These are phyloP conservation scores for Crithidia mellificae DNA, from an alignment of 208 protist species.

Conservation along the genomic window DNA sequence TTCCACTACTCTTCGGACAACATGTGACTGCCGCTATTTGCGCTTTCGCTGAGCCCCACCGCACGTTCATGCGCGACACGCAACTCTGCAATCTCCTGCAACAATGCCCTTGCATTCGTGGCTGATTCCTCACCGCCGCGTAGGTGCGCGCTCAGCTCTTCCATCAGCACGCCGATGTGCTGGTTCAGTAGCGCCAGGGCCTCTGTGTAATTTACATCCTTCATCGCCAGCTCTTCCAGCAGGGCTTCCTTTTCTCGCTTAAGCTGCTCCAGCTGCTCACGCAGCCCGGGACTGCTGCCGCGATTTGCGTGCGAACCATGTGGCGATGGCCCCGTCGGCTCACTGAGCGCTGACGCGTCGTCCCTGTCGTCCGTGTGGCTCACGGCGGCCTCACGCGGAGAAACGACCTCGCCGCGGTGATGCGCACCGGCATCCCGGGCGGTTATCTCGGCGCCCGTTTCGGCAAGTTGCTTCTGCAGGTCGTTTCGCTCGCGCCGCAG, in stretches of 20 bases:
- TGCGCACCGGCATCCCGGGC: neutral
- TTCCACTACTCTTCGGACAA: neutral
- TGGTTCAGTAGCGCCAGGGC: slow-evolving; percentile 43
- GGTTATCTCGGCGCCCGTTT: neutral
- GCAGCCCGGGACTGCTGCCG: slow-evolving; percentile 18
- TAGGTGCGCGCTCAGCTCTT: slow-evolving; percentile 49
- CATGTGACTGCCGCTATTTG: slow-evolving; percentile 1
- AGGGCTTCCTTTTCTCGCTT: slow-evolving; percentile 73
- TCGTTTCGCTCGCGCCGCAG: slow-evolving; percentile 6
- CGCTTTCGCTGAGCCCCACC: neutral
- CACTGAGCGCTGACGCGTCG: neutral
- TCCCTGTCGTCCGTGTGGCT: neutral
- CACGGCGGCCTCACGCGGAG: neutral
- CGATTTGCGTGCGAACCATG: neutral
- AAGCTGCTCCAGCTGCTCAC: slow-evolving; percentile 55
- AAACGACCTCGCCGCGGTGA: neutral
- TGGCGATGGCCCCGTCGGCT: neutral
- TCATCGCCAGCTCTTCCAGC: slow-evolving; percentile 41
- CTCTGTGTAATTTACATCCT: slow-evolving; percentile 41
- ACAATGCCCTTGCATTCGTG: slow-evolving; percentile 38
- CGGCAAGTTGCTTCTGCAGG: neutral
- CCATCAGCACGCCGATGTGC: slow-evolving; percentile 52
- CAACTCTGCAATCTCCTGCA: slow-evolving; percentile 52
- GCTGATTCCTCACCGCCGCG: slow-evolving; percentile 51
- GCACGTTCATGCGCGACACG: slow-evolving; percentile 24